Percentiles rank a stretch among this genome's conserved stretches.
These are phyloP conservation scores for Infundibulicybe gibba DNA, from an alignment of 768 basidiomycete genomes.

Conservation along the genomic window DNA sequence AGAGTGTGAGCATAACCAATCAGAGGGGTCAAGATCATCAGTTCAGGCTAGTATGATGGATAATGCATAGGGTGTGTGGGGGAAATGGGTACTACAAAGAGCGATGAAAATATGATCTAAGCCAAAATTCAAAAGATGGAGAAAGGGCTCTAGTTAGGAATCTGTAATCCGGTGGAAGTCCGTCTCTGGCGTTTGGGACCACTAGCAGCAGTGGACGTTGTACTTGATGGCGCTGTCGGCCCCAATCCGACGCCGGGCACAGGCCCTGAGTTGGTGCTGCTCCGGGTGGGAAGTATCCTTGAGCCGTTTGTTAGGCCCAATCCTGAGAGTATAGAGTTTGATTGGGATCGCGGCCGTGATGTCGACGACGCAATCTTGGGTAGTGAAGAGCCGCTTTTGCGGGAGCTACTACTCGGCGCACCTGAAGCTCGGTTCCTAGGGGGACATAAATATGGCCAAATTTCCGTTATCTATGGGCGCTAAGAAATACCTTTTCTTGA, in stretches of 20 bases:
- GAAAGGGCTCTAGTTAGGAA: background rate
- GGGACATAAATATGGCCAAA: constrained; percentile 4
- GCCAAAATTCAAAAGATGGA: too few relatives aligned
- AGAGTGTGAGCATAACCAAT: too few relatives aligned
- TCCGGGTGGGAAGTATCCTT: constrained; percentile 12
- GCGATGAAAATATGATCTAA: too few relatives aligned
- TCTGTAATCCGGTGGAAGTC: constrained; percentile 58
- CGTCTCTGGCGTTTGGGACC: constrained; percentile 74
- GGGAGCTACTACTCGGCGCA: constrained; percentile 57
- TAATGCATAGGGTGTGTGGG: too few relatives aligned
- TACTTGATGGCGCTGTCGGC: constrained; percentile 18
- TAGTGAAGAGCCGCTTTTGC: constrained; percentile 57
- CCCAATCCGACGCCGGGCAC: constrained; percentile 7
- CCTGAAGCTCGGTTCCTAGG: constrained; percentile 80
- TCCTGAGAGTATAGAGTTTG: constrained; percentile 50
- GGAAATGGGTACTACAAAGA: too few relatives aligned
- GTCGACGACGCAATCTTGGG: constrained; percentile 78
- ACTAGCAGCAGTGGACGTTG: constrained; percentile 24
- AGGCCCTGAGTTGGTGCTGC: background rate
- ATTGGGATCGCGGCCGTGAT: constrained; percentile 71
- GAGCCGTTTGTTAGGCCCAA: constrained; percentile 33
- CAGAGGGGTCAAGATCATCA: too few relatives aligned
- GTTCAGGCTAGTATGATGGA: too few relatives aligned
- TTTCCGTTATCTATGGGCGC: background rate
- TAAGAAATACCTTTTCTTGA: constrained; percentile 80